Base-by-base conservation (phyloP, 1,284 basidiomycete genomes). In the Golubevia sp. region DNA sequence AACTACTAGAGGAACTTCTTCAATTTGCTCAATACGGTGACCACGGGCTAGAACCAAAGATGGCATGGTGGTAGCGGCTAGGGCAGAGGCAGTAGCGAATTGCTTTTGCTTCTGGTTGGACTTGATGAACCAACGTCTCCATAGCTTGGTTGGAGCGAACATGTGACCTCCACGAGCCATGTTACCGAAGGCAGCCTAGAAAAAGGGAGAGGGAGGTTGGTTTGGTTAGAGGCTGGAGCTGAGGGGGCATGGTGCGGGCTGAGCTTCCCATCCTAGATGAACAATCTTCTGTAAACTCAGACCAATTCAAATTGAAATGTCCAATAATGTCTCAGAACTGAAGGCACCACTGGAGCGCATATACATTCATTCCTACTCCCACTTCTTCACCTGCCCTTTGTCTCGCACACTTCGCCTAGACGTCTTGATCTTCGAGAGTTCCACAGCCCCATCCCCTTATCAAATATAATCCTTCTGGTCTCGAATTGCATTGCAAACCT, bases 91-190 rank as follows among this genome's bases (percentile, higher is more conserved):
- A 73, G 93, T 91, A 66, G 97, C 97, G 86, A 94, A 99, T 77
- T 97, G 93, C 85, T 93, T 93, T 88, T 99, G 96, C 89, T 96
- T 97, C 88, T 95, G 93, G 91, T 97, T 97, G 73, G 94, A 93
- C 89, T 98, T 99, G 88, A 99, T 92, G 88, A 98, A 96, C 97
- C 97, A 99, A 86, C 91, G 96, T 87, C 97, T 91, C 96, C 96
- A 99, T 84, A 91, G 93, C 89, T 97, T 98, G 87, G 96, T 99
- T 51, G 97, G 96, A 53, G 96, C 95, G 87, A 99, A 99, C 96
- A 99, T 99, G 85, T 96, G 94, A 89, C 96, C 97, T 85, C 96
- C 95, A 54, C 81, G 82, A 69, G 70, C 77, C 75, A 77, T 77
- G 79, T 82, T 80, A 85, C 96, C 97, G 88, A 99, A 98, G 50